Percentiles rank a stretch among this genome's conserved stretches.
phyloP scores from a whole-genome alignment of 2,329 filamentous ascomycete species.

The Cladosporium austrohemisphaericum region DNA sequence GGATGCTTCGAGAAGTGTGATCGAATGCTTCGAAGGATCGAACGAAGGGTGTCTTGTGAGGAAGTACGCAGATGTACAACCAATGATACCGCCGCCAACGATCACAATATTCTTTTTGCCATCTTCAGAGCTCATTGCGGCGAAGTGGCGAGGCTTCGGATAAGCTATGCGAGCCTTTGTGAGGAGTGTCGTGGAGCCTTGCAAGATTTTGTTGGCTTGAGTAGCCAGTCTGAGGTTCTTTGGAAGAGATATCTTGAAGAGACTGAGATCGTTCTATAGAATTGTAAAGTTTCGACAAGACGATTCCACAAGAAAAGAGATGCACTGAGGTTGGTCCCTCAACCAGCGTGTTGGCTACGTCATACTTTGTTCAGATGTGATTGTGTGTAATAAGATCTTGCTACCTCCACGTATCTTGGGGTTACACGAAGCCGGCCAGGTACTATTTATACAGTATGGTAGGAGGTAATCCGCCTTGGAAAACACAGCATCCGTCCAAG shows the following conservation, averaged over 20 bases:
- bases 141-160: not conserved
- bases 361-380: not conserved
- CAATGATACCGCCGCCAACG: slow-evolving; percentile 82
- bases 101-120: slow-evolving; percentile 34
- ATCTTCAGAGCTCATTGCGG: slow-evolving; percentile 27
- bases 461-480: too few species aligned
- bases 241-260: not conserved
- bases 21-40: slow-evolving; percentile 67
- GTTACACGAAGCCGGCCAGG: too few species aligned
- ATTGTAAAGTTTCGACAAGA: not conserved
- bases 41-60: slow-evolving; percentile 81
- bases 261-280: not conserved
- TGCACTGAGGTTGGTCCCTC: too few species aligned
- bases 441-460: too few species aligned
- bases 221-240: not conserved
- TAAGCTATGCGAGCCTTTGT: not conserved
- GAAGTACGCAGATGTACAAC: slow-evolving; percentile 86
- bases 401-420: not conserved
- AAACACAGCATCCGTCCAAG: too few species aligned
- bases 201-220: not conserved
- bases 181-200: not conserved
- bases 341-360: too few species aligned
- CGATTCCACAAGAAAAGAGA: too few species aligned
- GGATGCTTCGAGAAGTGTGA: slow-evolving; percentile 83
- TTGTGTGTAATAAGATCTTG: not conserved